Base-by-base conservation (phyloP, 805 yeast species). In the Schwanniomyces vanrijiae region DNA sequence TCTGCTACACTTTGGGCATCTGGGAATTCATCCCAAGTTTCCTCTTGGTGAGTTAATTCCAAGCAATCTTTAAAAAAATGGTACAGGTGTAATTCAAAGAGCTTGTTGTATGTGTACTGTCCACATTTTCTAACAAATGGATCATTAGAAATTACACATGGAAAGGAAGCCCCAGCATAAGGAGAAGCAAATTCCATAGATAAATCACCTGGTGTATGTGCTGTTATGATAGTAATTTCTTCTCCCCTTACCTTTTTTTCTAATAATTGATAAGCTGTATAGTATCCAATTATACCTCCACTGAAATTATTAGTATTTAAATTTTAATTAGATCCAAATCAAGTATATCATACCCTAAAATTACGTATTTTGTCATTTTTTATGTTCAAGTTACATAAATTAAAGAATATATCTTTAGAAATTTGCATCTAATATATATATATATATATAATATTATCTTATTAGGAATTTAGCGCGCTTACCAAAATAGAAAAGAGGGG, bases 81-180 rank as follows among this genome's bases (percentile, higher is more conserved):
- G 16, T 31, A 14, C 20, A 16, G 35, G 13, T 24, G 37, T 14
- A 55, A 5, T 18, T 37, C 24, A n/a, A 25, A 20, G 4, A 55
- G 22, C 21, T 48, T 43, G 8, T 44, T 18, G 34, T 47, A 55
- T 7, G 55, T 53, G 44, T 41, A 52, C 19, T 48, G 25, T 18
- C 47, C 42, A 28, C 38, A 52, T 28, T 25, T 24, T 7, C 29
- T 14, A 14, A 38, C 26, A 10, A 47, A 42, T n/a, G 33, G 26
- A 1, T 37, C 43, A 7, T 29, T 33, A 14, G 40, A 50, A 14
- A 34, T 38, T 50, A 79, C 71, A 2, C 83, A 44, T 4, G 60
- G 47, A 43, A 61, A 58, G 40, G 51, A 50, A 1, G 63, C 68
- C 1, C 68, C 68, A 24, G 68, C 66, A 40, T 52, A 57, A 3